A percentile compares a stretch with the other conserved stretches of the same genome.
phyloP scores from a whole-genome alignment of 2,329 filamentous ascomycete genomes.

The Boeremia lycopersici region DNA sequence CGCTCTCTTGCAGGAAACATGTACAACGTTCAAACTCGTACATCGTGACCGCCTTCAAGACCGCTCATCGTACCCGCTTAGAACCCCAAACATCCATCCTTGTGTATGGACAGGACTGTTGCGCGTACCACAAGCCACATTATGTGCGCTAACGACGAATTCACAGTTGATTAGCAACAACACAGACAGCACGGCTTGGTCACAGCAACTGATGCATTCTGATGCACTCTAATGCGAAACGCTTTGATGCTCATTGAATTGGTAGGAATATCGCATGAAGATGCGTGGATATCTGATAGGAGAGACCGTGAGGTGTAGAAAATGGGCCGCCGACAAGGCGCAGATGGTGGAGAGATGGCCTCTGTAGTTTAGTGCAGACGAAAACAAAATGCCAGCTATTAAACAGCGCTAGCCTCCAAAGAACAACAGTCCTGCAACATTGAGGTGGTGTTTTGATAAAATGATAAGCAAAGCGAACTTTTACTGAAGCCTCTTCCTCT shows the following conservation, averaged over 20 bases:
- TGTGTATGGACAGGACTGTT: no score
- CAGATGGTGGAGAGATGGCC: not conserved
- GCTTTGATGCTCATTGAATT: not conserved
- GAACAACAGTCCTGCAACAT: not conserved
- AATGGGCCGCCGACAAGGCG: not conserved
- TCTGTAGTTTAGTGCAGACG: not conserved
- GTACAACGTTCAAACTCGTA: no score
- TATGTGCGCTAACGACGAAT: no score
- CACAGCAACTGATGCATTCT: not conserved
- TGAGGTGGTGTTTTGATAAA: not conserved
- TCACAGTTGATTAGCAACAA: not conserved
- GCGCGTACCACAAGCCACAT: no score
- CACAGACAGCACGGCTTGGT: not conserved
- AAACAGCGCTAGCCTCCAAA: constrained; percentile 2
- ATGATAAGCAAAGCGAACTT: not conserved
- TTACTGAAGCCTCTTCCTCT: constrained; percentile 58
- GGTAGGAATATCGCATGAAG: constrained; percentile 1
- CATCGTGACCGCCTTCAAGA: no score
- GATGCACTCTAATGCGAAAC: not conserved
- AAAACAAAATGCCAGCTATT: not conserved
- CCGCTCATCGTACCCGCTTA: no score
- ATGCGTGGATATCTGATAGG: constrained; percentile 15
- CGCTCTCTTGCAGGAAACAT: no score
- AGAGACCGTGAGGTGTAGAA: not conserved
- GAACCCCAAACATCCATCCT: no score